These are phyloP conservation scores for Xerocomus spinulosus DNA, from an alignment of 768 basidiomycete species.

Conservation along the genomic window DNA sequence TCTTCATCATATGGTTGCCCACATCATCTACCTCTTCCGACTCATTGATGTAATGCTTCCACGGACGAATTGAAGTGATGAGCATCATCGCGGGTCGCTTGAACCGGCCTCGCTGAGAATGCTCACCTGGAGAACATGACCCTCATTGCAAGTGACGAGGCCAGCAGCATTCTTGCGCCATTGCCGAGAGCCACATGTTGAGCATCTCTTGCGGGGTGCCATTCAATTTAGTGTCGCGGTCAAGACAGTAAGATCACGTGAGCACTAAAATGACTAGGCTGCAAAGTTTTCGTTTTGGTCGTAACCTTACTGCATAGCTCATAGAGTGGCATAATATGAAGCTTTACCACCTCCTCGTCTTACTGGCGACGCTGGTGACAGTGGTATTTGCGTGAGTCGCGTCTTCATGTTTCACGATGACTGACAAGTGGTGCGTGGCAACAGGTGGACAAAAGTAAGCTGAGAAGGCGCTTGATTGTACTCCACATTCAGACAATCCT, in stretches of 20 bases:
- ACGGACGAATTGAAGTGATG: not conserved
- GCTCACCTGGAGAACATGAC: slow-evolving; percentile 81
- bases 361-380: slow-evolving; percentile 51
- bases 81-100: no score
- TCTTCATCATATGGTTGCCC: slow-evolving; percentile 58
- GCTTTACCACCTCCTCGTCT: slow-evolving; percentile 40
- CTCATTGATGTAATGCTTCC: slow-evolving; percentile 80
- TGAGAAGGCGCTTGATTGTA: not conserved
- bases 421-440: slow-evolving; percentile 4
- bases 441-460: slow-evolving; percentile 68
- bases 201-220: slow-evolving; percentile 64
- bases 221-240: no score
- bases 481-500: slow-evolving; percentile 2
- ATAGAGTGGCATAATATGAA: slow-evolving; percentile 42
- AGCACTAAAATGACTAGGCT: not conserved
- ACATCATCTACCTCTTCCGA: slow-evolving; percentile 62
- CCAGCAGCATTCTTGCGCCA: slow-evolving; percentile 89
- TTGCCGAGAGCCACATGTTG: slow-evolving; percentile 74
- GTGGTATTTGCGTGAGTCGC: slow-evolving; percentile 55
- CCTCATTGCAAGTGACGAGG: slow-evolving; percentile 81
- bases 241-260: slow-evolving; percentile 13
- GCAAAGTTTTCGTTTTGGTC: not conserved
- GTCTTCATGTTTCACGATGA: not conserved
- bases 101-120: not conserved
- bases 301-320: no score